Base-by-base conservation (phyloP, 148 eudicot genomes). In the Spergularia marina region DNA sequence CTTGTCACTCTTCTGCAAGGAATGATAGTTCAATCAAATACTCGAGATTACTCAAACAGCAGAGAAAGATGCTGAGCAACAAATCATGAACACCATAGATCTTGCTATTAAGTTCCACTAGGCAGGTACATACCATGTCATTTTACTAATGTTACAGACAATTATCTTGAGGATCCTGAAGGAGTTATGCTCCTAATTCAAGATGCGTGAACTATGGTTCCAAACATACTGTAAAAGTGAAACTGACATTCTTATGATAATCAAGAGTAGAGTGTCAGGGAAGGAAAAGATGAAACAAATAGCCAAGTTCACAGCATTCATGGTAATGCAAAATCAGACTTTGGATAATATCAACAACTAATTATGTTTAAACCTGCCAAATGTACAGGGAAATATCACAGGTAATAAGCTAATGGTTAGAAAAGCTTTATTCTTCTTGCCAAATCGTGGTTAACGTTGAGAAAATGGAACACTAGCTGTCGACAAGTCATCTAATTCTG, bases 1-100 rank as follows among this genome's bases (percentile, higher is more conserved):
- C 79, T 76, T 83, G 58, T 84, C 87, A 80, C 53, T 71, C 82
- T 81, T 86, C 92, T 86, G 73, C 80, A 80, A 36, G 72, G 59
- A 63, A 75, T 76, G 81, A 74, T n/a, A 59, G 25, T 55, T 81
- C 61, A 81, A 49, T 74, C 65, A 65, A 54, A 66, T 20, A 49
- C 4, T 54, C 23, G 44, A 53, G 66, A 15, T 53, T 64, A 21
- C 34, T 12, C 10, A 57, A 7, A 53, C 9, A 20, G 13, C 4
- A 57, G 63, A 52, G 39, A 52, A 41, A 69, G 70, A 53, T 2
- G 51, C 18, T 65, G 58, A 41, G 9, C 16, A 41, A 20, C n/a
- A 76, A 74, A 52, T 30, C 13, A 53, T 2, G 53, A 70, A 70
- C 58, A 76, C 10, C 62, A 72, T 34, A 39, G 15, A 80, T 66